Evolutionary conservation across 2,329 filamentous ascomycete genomes (phyloP).

Genomic region (Venturiaceae sp.): DNA sequence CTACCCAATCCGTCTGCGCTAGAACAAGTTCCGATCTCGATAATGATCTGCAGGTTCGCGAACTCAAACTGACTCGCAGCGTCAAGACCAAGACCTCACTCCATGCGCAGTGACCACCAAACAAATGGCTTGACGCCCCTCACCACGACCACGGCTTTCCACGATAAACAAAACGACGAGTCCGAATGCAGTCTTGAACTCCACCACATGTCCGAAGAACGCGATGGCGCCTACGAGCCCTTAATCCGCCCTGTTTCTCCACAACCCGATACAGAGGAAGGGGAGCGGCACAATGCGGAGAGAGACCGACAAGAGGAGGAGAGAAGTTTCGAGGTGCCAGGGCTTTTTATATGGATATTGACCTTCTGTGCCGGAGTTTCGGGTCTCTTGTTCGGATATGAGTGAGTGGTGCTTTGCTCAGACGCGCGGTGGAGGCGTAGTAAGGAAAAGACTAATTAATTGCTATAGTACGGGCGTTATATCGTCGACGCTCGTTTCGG

Average conservation of each 20-base stretch:
- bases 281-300: background rate
- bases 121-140: slow-evolving; percentile 10
- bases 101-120: background rate
- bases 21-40: background rate
- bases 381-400: slow-evolving; percentile 52
- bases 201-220: slow-evolving; percentile 17
- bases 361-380: slow-evolving; percentile 49
- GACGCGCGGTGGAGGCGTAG: background rate
- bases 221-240: slow-evolving; percentile 20
- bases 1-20: background rate
- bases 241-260: slow-evolving; percentile 16
- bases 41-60: background rate
- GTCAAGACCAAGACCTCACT: background rate
- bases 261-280: background rate
- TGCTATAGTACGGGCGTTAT: slow-evolving; percentile 46
- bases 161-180: background rate
- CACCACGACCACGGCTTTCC: slow-evolving; percentile 3
- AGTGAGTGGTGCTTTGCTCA: slow-evolving; percentile 27
- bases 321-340: slow-evolving; percentile 13
- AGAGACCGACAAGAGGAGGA: slow-evolving; percentile 2
- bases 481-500: slow-evolving; percentile 48
- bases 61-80: background rate
- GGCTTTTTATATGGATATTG: slow-evolving; percentile 43
- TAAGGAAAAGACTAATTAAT: background rate
- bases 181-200: slow-evolving; percentile 14